phyloP scores from a whole-genome alignment of 257 asterid genomes.

The Hygrophila difformis region DNA sequence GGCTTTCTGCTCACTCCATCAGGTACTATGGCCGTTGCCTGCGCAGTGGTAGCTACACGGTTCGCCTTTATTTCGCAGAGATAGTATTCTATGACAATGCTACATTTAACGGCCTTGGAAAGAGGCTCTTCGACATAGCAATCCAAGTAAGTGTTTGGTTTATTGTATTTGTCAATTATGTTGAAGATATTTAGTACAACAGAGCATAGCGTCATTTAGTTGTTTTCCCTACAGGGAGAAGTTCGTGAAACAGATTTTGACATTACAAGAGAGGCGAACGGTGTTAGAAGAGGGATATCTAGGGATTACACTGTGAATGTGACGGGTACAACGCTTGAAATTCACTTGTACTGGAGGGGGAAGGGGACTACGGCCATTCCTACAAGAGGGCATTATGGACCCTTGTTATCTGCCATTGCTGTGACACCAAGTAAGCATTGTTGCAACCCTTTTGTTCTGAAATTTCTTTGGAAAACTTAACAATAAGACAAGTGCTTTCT shows the following conservation, averaged over 20 bases:
- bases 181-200: no score
- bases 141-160: slow-evolving; percentile 86
- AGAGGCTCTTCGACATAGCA: slow-evolving; percentile 73
- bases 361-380: slow-evolving; percentile 90
- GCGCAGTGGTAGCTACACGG: slow-evolving; percentile 74
- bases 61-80: slow-evolving; percentile 88
- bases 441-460: slow-evolving; percentile 2
- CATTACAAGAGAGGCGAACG: slow-evolving; percentile 49
- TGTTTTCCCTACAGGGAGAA: slow-evolving; percentile 50
- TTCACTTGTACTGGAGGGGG: slow-evolving; percentile 92
- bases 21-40: slow-evolving; percentile 72
- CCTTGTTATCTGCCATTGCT: slow-evolving; percentile 80
- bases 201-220: no score
- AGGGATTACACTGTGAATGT: slow-evolving; percentile 40
- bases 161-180: no score
- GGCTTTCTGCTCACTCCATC: slow-evolving; percentile 68
- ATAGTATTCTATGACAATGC: slow-evolving; percentile 46
- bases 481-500: slow-evolving; percentile 9
- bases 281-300: slow-evolving; percentile 49
- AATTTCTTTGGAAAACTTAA: slow-evolving; percentile 11
- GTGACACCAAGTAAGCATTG: slow-evolving; percentile 66
- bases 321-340: slow-evolving; percentile 63
- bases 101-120: slow-evolving; percentile 61
- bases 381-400: slow-evolving; percentile 76
- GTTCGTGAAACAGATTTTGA: slow-evolving; percentile 60